Evolutionary conservation across 164 flowering plant genomes (phyloP).

Genomic region (Buxus sempervirens): DNA sequence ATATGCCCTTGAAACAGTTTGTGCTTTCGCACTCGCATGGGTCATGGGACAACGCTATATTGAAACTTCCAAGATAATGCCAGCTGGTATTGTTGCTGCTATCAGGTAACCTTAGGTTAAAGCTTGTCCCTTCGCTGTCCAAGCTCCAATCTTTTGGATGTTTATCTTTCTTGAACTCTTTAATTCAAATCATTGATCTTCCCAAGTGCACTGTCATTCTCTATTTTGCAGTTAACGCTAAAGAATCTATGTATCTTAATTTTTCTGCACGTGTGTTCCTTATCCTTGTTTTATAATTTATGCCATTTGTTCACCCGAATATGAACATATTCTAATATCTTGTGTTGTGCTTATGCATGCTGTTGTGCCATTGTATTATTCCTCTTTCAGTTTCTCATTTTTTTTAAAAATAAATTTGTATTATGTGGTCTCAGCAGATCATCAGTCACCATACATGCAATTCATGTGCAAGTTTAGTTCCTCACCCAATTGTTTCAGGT

Average conservation of each 20-base stretch:
- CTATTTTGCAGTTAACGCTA: too few relatives aligned
- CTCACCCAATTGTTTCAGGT: too few relatives aligned
- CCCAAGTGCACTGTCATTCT: too few relatives aligned
- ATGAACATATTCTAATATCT: too few relatives aligned
- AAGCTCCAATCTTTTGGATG: neutral
- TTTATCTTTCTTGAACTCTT: neutral
- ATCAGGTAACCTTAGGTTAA: conserved; percentile 55
- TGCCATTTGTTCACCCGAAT: neutral
- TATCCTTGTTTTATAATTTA: too few relatives aligned
- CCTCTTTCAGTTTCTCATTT: neutral
- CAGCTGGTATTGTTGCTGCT: conserved; percentile 85
- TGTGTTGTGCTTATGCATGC: too few relatives aligned
- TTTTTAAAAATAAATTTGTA: neutral
- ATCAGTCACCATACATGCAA: too few relatives aligned
- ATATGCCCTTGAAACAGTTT: conserved; percentile 41
- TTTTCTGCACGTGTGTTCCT: neutral
- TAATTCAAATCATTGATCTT: neutral
- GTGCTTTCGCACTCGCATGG: conserved; percentile 58
- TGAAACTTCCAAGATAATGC: conserved; percentile 90
- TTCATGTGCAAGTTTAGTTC: too few relatives aligned
- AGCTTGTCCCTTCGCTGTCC: neutral
- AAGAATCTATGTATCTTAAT: too few relatives aligned
- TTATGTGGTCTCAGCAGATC: too few relatives aligned
- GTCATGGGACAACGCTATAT: conserved; percentile 91
- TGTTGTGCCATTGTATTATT: too few relatives aligned